phyloP scores from a whole-genome alignment of 257 asterid genomes.

The Primulina tabacum region DNA sequence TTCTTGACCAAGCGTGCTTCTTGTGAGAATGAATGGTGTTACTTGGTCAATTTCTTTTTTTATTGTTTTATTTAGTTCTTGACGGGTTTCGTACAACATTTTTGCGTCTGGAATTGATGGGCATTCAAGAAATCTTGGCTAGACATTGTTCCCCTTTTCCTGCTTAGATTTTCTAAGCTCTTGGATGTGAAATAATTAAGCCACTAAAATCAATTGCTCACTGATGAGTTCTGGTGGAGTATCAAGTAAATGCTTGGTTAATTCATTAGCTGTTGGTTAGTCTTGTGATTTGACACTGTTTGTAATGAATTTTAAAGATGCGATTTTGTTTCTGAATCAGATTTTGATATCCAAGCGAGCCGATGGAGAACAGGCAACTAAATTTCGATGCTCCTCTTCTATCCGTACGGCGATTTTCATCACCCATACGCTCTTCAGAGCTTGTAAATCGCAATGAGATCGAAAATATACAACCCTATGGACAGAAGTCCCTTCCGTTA shows the following conservation, averaged over 20 bases:
- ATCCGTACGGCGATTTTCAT: conserved; percentile 61
- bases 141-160: conserved; percentile 10
- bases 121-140: conserved; percentile 7
- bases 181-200: neutral
- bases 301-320: neutral
- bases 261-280: neutral
- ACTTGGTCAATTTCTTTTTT: neutral
- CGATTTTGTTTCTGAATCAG: neutral
- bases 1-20: conserved; percentile 8
- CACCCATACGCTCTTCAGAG: conserved; percentile 44
- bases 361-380: conserved; percentile 75
- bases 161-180: conserved; percentile 20
- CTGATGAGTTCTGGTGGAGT: neutral
- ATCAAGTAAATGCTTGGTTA: neutral
- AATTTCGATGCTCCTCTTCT: conserved; percentile 78
- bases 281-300: neutral
- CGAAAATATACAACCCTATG: conserved; percentile 33
- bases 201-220: neutral
- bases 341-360: neutral
- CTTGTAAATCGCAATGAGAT: conserved; percentile 34
- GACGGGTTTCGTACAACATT: neutral
- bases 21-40: neutral
- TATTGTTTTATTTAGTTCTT: conserved; percentile 12
- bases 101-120: conserved; percentile 3
- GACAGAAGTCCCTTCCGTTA: conserved; percentile 50